Evolutionary conservation across 2,329 filamentous ascomycete genomes (phyloP).

Genomic region (Epichloe uncinata): DNA sequence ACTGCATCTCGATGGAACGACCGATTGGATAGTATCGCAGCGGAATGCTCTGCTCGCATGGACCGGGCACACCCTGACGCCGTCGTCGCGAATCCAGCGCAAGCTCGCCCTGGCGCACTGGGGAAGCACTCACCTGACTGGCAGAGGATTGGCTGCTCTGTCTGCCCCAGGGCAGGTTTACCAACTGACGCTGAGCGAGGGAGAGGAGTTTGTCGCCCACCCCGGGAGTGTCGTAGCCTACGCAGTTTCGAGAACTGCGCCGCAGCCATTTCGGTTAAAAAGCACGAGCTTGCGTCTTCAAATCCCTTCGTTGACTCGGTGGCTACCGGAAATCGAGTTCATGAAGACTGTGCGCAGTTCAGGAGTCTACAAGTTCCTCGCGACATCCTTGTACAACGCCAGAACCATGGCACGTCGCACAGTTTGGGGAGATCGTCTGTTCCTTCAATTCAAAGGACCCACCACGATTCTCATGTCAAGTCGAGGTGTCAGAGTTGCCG

Average conservation of each 20-base stretch:
- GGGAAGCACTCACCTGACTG: slow-evolving; percentile 82
- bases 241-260: slow-evolving; percentile 57
- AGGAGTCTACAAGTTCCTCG: slow-evolving; percentile 55
- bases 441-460: slow-evolving; percentile 81
- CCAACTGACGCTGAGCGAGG: slow-evolving; percentile 64
- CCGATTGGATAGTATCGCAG: slow-evolving; percentile 91
- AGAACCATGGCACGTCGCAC: slow-evolving; percentile 68
- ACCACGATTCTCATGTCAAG: slow-evolving; percentile 79
- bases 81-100: slow-evolving; percentile 63
- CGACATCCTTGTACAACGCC: slow-evolving; percentile 51
- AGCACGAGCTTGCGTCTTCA: slow-evolving; percentile 64
- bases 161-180: slow-evolving; percentile 83
- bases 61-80: slow-evolving; percentile 76
- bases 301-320: slow-evolving; percentile 53
- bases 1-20: slow-evolving; percentile 79
- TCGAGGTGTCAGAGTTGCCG: slow-evolving; percentile 63
- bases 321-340: slow-evolving; percentile 60
- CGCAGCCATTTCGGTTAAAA: slow-evolving; percentile 77
- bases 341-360: slow-evolving; percentile 60
- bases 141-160: slow-evolving; percentile 73
- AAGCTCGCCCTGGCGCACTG: slow-evolving; percentile 71
- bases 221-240: slow-evolving; percentile 90
- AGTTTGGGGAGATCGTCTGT: slow-evolving; percentile 88
- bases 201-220: slow-evolving; percentile 84
- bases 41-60: slow-evolving; percentile 83